Conservation (phyloP, 495 filamentous ascomycete species). For the Aspergillus olivimuriae region DNA sequence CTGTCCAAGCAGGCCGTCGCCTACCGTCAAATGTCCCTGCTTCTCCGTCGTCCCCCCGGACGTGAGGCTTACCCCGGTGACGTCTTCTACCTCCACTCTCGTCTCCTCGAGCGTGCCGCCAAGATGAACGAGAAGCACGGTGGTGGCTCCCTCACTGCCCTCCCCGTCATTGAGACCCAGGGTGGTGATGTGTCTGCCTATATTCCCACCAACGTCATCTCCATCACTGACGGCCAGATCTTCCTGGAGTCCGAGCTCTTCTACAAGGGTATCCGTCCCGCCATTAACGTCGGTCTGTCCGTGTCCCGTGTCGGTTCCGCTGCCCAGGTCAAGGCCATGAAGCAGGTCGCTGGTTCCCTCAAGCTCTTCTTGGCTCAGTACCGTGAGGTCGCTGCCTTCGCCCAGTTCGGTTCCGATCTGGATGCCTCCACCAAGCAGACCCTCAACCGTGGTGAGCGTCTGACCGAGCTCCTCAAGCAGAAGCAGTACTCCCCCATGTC, state of each 20-base stretch:
- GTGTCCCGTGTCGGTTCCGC: constrained; percentile 99
- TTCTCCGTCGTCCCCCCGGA: constrained; percentile 97
- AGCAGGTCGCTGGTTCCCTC: constrained; percentile 98
- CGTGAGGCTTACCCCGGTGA: constrained; percentile 99
- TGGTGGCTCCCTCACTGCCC: constrained; percentile 92
- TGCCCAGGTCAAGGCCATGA: constrained; percentile 99
- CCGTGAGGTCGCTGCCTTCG: constrained; percentile 99
- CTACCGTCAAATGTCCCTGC: constrained; percentile 99
- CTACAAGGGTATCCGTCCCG: constrained; percentile 99
- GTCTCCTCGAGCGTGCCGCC: constrained; percentile 97
- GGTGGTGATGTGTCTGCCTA: constrained; percentile 99
- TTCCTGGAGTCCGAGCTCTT: constrained; percentile 99
- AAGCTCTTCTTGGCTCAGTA: constrained; percentile 99
- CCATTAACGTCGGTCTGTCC: constrained; percentile 99
- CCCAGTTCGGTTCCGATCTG: constrained; percentile 99
- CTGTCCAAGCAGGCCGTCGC: constrained; percentile 98
- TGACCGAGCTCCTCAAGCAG: constrained; percentile 99
- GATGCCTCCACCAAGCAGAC: constrained; percentile 99
- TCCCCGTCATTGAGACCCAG: constrained; percentile 99
- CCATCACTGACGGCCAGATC: constrained; percentile 99
- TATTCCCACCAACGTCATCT: constrained; percentile 99
- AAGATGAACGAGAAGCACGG: constrained; percentile 98
- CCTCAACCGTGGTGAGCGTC: constrained; percentile 95
- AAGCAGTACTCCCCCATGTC: constrained; percentile 99
- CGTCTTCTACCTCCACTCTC: constrained; percentile 99